Base-by-base conservation (phyloP, 2,329 filamentous ascomycete species). In the Fusarium newnesense region DNA sequence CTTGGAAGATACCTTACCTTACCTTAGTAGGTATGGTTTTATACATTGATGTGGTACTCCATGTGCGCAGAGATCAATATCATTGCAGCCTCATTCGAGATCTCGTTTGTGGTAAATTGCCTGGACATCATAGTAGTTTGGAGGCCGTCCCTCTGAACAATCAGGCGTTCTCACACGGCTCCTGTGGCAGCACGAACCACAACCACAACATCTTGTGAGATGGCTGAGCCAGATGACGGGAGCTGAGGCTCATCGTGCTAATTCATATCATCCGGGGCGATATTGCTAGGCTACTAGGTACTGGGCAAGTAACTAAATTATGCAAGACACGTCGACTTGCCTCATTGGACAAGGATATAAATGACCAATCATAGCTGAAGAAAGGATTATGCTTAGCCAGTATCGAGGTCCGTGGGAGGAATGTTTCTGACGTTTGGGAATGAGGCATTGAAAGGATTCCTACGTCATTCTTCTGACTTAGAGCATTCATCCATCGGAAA, bases 301-400 rank as follows among this genome's bases (percentile, higher is more conserved):
- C 52, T n/a, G 24, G 21, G 11, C 28, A 43, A 30, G 26, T 56
- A n/a, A 43, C 36, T 56, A 56, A 28, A 34, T 37, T 30, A 78
- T 79, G 77, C 77, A 77, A 75, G 77, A 79, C 77, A 79, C 77
- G 77, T 76, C 75, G 77, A 73, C 76, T 60, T 60, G 37, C 53
- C 30, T 67, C 60, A 54, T 47, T 53, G 39, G 49, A 53, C 39
- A 67, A 39, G 53, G 52, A n/a, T 53, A 18, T 12, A 19, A 39
- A 7, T 15, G 39, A 10, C 52, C 65, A 69, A 69, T 69, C 36
- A 34, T 42, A 53, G n/a, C 44, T 49, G 30, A 42, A 37, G 18
- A 53, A 26, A 28, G 7, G 18, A 47, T 28, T 34, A 43, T 66
- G 44, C 30, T 49, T 67, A 36, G 60, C 32, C 54, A 34, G 37